Evolutionary conservation across 441 rosid genomes (phyloP).

Genomic region (Bocquillonia castaneifolia): DNA sequence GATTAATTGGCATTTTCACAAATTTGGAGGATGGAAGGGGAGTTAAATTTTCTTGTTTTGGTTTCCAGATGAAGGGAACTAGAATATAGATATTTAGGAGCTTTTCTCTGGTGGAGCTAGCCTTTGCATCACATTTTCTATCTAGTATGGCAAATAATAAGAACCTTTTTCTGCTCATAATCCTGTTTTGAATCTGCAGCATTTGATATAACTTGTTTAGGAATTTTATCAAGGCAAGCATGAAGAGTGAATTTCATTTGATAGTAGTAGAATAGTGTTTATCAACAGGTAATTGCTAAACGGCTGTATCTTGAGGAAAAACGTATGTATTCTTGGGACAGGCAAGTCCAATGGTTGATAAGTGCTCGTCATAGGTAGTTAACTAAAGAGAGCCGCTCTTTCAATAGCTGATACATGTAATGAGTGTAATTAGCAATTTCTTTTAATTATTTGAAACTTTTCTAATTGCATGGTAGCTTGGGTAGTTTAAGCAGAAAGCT

Average conservation of each 20-base stretch:
- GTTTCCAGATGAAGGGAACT: not conserved
- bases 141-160: not conserved
- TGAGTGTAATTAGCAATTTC: not conserved
- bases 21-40: not conserved
- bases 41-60: not conserved
- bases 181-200: not conserved
- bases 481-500: conserved; percentile 77
- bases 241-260: not conserved
- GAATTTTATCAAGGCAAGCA: not conserved
- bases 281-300: not conserved
- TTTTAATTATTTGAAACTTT: not conserved
- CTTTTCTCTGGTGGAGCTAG: not conserved
- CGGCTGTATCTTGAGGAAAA: not conserved
- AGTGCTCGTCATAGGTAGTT: not conserved
- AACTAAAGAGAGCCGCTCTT: not conserved
- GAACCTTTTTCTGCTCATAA: not conserved
- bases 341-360: not conserved
- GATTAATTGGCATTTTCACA: not conserved
- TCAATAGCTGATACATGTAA: not conserved
- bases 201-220: not conserved
- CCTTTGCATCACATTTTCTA: not conserved
- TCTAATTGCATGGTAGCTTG: conserved; percentile 19
- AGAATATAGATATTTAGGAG: not conserved
- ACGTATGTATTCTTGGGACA: not conserved
- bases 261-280: not conserved